A percentile compares a stretch with the other conserved stretches of the same genome.
Conservation (phyloP, 306 rosid genomes). For the Oemleria cerasiformis region DNA sequence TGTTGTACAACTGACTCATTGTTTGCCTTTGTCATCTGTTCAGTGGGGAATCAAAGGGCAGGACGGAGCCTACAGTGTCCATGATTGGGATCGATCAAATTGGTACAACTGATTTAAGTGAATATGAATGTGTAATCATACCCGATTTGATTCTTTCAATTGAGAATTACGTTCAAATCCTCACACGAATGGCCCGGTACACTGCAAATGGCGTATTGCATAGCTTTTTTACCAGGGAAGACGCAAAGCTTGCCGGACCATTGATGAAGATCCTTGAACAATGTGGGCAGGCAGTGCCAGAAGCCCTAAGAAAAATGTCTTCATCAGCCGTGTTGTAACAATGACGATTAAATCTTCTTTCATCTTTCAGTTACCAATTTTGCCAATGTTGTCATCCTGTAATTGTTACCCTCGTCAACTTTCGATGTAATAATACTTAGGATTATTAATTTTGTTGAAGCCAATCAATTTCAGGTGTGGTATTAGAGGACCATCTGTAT, state of each 20-base stretch:
- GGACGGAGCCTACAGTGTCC: slow-evolving; percentile 30
- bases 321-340: slow-evolving; percentile 30
- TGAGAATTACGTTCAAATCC: slow-evolving; percentile 39
- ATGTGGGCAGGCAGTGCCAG: slow-evolving; percentile 62
- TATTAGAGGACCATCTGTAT: neutral
- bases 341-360: slow-evolving; percentile 24
- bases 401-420: neutral
- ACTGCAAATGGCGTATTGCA: slow-evolving; percentile 53
- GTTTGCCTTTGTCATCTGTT: slow-evolving; percentile 17
- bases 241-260: slow-evolving; percentile 40
- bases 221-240: slow-evolving; percentile 46
- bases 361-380: neutral
- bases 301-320: slow-evolving; percentile 43
- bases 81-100: slow-evolving; percentile 39
- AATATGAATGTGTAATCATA: slow-evolving; percentile 44
- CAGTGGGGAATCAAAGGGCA: slow-evolving; percentile 37
- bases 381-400: neutral
- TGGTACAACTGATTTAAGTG: slow-evolving; percentile 37
- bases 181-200: slow-evolving; percentile 58
- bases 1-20: neutral
- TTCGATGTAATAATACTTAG: neutral
- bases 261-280: slow-evolving; percentile 51
- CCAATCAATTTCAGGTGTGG: neutral
- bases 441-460: neutral
- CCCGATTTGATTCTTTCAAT: slow-evolving; percentile 46